Conservation (phyloP, 1,284 basidiomycete genomes). For the Agroathelia rolfsii region DNA sequence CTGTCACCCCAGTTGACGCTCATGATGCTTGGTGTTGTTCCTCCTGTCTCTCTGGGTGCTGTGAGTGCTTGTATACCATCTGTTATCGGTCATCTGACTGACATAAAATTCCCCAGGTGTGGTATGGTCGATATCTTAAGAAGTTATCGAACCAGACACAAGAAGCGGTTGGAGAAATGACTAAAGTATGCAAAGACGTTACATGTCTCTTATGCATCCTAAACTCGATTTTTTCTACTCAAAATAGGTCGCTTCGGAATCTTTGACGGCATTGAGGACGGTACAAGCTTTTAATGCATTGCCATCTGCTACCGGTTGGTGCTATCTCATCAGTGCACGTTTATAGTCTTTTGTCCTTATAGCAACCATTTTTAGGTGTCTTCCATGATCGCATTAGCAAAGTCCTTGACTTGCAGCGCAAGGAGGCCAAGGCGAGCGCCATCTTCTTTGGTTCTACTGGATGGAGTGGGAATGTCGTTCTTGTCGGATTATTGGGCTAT, state of each 20-base stretch:
- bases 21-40: slow-evolving; percentile 91
- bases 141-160: slow-evolving; percentile 88
- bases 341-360: no score
- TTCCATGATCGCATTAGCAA: slow-evolving; percentile 57
- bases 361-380: no score
- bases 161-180: slow-evolving; percentile 91
- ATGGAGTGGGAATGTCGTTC: slow-evolving; percentile 90
- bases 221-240: slow-evolving; percentile 1
- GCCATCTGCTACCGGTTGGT: no score
- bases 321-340: no score
- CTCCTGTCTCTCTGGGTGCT: slow-evolving; percentile 90
- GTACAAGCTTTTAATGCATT: slow-evolving; percentile 86
- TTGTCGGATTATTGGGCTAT: slow-evolving; percentile 86
- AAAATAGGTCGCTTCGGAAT: slow-evolving; percentile 70
- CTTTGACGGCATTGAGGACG: slow-evolving; percentile 86
- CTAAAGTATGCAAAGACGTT: slow-evolving; percentile 41
- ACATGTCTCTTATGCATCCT: neutral
- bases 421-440: slow-evolving; percentile 85
- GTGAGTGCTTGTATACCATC: slow-evolving; percentile 33
- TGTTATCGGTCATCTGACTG: neutral
- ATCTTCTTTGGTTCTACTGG: slow-evolving; percentile 92
- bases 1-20: slow-evolving; percentile 85
- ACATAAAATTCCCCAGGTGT: slow-evolving; percentile 44
- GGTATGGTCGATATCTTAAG: slow-evolving; percentile 93
- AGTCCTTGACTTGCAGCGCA: slow-evolving; percentile 73